These are phyloP conservation scores for Glycine latifolia DNA, from an alignment of 306 rosid species.

Conservation along the genomic window DNA sequence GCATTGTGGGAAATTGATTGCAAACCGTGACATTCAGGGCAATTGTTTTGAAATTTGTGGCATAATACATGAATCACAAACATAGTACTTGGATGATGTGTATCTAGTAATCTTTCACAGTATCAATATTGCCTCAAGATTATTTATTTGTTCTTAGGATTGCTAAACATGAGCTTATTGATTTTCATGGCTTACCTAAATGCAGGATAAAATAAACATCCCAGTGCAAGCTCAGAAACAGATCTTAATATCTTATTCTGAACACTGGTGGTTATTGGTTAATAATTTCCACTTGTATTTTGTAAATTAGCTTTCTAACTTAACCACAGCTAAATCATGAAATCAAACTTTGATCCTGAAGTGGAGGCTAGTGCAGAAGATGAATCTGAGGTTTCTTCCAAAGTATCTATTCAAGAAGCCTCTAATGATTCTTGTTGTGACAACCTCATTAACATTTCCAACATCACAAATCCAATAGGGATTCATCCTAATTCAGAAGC, in stretches of 20 bases:
- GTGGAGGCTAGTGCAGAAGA: conserved; percentile 68
- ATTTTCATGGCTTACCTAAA: conserved; percentile 10
- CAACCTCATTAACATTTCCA: conserved; percentile 52
- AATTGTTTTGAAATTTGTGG: too few relatives aligned
- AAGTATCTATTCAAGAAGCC: conserved; percentile 68
- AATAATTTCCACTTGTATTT: conserved; percentile 27
- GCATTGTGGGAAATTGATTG: too few relatives aligned
- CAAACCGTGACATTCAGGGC: too few relatives aligned
- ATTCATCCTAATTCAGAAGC: conserved; percentile 48
- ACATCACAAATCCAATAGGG: conserved; percentile 46
- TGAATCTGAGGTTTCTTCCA: conserved; percentile 86
- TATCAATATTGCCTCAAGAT: not conserved
- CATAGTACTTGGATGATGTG: not conserved
- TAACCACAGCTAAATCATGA: conserved; percentile 56
- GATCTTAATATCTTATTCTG: conserved; percentile 17
- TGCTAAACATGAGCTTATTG: conserved; percentile 28
- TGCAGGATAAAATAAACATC: conserved; percentile 52
- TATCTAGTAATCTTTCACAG: conserved; percentile 1
- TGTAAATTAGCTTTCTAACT: conserved; percentile 33
- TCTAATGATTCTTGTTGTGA: conserved; percentile 64
- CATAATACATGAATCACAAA: conserved; percentile 5
- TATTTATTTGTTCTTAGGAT: conserved; percentile 25
- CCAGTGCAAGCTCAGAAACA: conserved; percentile 31
- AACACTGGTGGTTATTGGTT: conserved; percentile 13
- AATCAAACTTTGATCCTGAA: conserved; percentile 72